Base-by-base conservation (phyloP, 2,329 filamentous ascomycete species). In the Talaromyces sp. region DNA sequence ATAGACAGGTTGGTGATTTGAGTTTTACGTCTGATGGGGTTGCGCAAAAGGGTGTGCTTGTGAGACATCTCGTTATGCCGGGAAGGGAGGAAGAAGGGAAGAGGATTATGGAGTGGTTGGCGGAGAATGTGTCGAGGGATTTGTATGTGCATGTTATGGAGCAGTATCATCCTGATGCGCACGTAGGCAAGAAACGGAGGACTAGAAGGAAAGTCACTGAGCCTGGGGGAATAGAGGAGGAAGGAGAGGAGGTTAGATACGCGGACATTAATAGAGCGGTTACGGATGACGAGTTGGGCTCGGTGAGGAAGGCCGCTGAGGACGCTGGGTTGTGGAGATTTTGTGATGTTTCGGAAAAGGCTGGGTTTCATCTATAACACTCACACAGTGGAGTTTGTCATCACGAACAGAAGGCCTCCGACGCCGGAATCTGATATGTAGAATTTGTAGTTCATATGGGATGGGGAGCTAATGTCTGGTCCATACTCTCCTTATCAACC, bases 91-190 rank as follows among this genome's bases (percentile, higher is more conserved):
- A 86, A 19, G 91, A 95, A 77, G 89, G 89, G 0, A 82, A 83
- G 60, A 81, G 87, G 68, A 95, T 96, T 67, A 89, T 96, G 82
- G 83, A 80, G 67, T 96, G 91, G 83, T 80, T 96, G 17, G 91
- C 91, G 0, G 81, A 85, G 31, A 86, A 92, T 61, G 83, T 96
- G 1, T 91, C 89, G 3, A 84, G 81, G 64, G 91, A 95, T 75
- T 83, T 90, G 51, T 94, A 93, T 76, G 85, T 95, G 67, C 89
- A 96, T 74, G 89, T 96, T 69, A 95, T 95, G 91, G 91, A 96
- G 77, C 92, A 96, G 77, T 95, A 95, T 73, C 88, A 88, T 68
- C 91, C 91, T 0, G 86, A 90, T 68, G 92, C 91, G 0, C 88
- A 96, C 75, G 92, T 96, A 0, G 92, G 92, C 3, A 94, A 92